These are phyloP conservation scores for Sphaceloma murrayae DNA, from an alignment of 2,329 filamentous ascomycete species.

Conservation along the genomic window DNA sequence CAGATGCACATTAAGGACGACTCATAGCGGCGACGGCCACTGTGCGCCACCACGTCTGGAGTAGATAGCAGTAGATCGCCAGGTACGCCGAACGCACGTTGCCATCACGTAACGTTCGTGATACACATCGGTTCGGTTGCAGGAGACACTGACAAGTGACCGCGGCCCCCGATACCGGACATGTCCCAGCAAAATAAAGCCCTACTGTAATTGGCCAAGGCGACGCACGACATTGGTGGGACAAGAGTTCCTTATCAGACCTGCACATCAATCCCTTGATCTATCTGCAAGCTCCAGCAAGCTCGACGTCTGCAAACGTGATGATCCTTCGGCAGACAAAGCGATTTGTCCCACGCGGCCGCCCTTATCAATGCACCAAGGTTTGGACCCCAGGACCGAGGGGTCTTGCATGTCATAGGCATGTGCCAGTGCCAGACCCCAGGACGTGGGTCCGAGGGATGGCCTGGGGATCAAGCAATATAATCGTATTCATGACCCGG, in stretches of 20 bases:
- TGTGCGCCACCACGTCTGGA: too few relatives aligned
- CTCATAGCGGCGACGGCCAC: too few relatives aligned
- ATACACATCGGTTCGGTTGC: background rate
- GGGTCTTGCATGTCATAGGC: background rate
- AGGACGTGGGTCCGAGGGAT: background rate
- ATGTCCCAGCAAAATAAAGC: background rate
- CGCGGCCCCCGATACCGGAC: conserved; percentile 1
- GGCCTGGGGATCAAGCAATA: background rate
- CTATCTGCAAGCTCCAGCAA: too few relatives aligned
- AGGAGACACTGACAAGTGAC: too few relatives aligned
- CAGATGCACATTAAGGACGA: too few relatives aligned
- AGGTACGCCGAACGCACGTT: too few relatives aligned
- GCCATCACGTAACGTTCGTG: too few relatives aligned
- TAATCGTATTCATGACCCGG: background rate
- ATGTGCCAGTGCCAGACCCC: background rate
- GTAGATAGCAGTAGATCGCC: too few relatives aligned
- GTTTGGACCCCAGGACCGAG: background rate
- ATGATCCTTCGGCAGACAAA: conserved; percentile 7
- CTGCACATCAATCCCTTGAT: conserved; percentile 3
- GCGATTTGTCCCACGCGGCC: conserved; percentile 6
- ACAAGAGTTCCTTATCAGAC: conserved; percentile 4
- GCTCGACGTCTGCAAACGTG: background rate
- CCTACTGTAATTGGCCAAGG: background rate
- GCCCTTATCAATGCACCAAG: conserved; percentile 11
- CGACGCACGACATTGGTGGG: conserved; percentile 1